These are phyloP conservation scores for Multifurca ochricompacta DNA, from an alignment of 768 basidiomycete genomes.

Conservation along the genomic window DNA sequence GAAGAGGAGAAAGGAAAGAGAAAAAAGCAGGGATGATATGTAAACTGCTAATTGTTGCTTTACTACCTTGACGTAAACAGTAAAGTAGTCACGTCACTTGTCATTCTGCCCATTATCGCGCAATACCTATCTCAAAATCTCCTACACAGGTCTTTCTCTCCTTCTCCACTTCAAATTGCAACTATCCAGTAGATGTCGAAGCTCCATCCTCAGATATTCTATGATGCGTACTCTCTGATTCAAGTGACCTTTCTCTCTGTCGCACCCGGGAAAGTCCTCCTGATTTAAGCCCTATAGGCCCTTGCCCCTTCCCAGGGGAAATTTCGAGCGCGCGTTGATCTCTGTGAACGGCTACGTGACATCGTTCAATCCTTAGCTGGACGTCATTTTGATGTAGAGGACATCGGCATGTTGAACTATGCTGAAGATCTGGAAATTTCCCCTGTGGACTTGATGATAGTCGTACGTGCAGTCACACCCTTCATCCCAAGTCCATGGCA, in stretches of 20 bases:
- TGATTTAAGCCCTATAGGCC: background rate
- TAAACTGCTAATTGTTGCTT: too few species aligned
- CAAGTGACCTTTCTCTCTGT: background rate
- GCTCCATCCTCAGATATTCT: constrained; percentile 8
- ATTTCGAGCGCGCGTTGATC: background rate
- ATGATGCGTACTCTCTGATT: constrained; percentile 8
- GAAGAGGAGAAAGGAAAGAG: constrained; percentile 19
- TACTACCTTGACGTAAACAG: too few species aligned
- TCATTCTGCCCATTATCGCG: too few species aligned
- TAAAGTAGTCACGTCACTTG: too few species aligned
- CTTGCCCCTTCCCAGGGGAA: constrained; percentile 1
- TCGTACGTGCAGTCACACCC: background rate
- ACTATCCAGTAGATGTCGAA: constrained; percentile 4
- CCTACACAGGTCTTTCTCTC: too few species aligned
- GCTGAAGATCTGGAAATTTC: constrained; percentile 14
- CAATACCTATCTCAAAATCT: too few species aligned
- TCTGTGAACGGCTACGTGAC: constrained; percentile 5
- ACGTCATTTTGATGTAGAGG: constrained; percentile 9
- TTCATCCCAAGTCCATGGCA: background rate
- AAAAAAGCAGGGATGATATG: constrained; percentile 2
- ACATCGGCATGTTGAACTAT: constrained; percentile 13
- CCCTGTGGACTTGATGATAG: constrained; percentile 14
- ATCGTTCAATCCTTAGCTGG: constrained; percentile 2
- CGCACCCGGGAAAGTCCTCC: background rate
- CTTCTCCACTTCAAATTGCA: background rate